Percentiles rank a stretch among this genome's conserved stretches.
Conservation (phyloP, 2,329 filamentous ascomycete genomes). For the Aureobasidium sp. region DNA sequence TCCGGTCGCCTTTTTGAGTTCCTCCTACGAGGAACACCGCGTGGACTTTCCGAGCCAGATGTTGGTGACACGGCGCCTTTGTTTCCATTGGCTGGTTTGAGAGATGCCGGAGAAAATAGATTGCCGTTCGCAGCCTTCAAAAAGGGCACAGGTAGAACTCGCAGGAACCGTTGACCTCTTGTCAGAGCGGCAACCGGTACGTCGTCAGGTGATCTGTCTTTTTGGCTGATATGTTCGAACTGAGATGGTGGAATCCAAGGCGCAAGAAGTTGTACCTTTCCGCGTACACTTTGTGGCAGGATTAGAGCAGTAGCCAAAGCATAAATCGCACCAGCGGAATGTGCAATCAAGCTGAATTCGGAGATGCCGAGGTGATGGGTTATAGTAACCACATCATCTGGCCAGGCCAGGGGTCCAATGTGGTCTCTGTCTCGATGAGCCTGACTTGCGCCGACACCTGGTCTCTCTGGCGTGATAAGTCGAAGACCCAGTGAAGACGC, state of each 20-base stretch:
- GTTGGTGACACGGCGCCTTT: slow-evolving; percentile 16
- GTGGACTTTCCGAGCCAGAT: background rate
- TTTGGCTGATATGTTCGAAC: slow-evolving; percentile 61
- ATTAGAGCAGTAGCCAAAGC: slow-evolving; percentile 88
- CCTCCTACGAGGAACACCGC: background rate
- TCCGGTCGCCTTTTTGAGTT: slow-evolving; percentile 18
- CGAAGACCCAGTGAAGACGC: slow-evolving; percentile 80
- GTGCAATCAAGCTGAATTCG: slow-evolving; percentile 91
- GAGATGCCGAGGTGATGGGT: slow-evolving; percentile 87
- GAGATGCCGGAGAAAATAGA: slow-evolving; percentile 70
- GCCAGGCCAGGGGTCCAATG: slow-evolving; percentile 79
- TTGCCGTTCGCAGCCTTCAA: slow-evolving; percentile 91
- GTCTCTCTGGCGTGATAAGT: slow-evolving; percentile 86
- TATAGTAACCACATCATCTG: slow-evolving; percentile 86
- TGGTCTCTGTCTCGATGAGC: slow-evolving; percentile 71
- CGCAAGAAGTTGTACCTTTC: slow-evolving; percentile 85
- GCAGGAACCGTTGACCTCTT: slow-evolving; percentile 81
- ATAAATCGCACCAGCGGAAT: slow-evolving; percentile 97
- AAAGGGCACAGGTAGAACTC: slow-evolving; percentile 80
- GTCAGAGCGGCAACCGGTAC: slow-evolving; percentile 74
- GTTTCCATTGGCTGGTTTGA: slow-evolving; percentile 25
- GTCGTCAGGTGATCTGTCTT: slow-evolving; percentile 26
- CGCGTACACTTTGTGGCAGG: slow-evolving; percentile 92
- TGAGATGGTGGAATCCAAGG: slow-evolving; percentile 97
- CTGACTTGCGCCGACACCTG: slow-evolving; percentile 88